Base-by-base conservation (phyloP, 2,329 filamentous ascomycete genomes). In the Sporothrix phasma region DNA sequence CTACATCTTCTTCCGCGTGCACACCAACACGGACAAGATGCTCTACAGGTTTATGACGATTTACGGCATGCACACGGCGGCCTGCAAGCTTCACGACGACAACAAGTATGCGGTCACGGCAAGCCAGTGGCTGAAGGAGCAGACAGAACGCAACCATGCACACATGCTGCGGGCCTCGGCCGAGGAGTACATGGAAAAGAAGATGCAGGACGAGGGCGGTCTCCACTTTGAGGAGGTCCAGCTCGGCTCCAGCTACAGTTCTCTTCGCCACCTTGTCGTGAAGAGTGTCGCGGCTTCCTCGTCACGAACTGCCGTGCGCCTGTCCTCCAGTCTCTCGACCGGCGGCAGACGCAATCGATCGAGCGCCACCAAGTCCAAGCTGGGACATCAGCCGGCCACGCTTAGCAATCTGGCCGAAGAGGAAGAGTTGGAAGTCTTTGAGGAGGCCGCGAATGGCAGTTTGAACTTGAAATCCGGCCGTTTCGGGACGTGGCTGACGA, bases 1-100 rank as follows among this genome's bases (percentile, higher is more conserved):
- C 68, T 75, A 74, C 61, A 67, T 71, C 22, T 66, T 75, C 8
- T 70, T 75, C 17, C 70, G 71, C 3, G 70, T 74, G 61, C 71
- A 66, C 62, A 3, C 13, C 5, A n/a, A 1, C 8, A 74, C 73
- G 5, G 72, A 75, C 62, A 67, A 66, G 15, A 74, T 74, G 73
- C 68, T 69, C 5, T 67, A 64, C 17, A 39, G 1, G 0, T 73
- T 74, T 61, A 34, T 67, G 10, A 5, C 71, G 29, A 62, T 62
- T 1, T 75, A 74, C 61, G 65, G 64, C n/a, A 53, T 26, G 0
- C 54, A 58, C 10, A 59, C 64, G 39, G 58, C 69, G 2, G 67
- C 71, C 31, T 67, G 67, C 62, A 69, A 62, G 46, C 67, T 75
- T n/a, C 68, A 67, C 26, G 0, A 34, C 1, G 37, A 62, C 29